phyloP scores from a whole-genome alignment of 2,329 filamentous ascomycete genomes.

The Onygenales sp. region DNA sequence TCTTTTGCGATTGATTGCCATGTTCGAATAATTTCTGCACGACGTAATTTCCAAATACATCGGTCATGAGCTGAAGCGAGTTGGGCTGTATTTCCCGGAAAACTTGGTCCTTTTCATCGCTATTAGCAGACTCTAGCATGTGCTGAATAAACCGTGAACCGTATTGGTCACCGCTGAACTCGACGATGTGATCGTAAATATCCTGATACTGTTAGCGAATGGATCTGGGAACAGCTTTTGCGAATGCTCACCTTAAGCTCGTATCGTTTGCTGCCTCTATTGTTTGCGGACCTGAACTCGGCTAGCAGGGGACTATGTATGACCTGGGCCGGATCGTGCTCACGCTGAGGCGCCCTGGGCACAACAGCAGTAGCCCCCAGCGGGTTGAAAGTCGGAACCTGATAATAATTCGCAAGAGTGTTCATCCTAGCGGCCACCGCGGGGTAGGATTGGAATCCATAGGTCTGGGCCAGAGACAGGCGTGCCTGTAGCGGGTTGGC shows the following conservation, averaged over 20 bases:
- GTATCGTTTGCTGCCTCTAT: constrained; percentile 58
- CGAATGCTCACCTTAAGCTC: constrained; percentile 57
- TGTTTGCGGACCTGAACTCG: constrained; percentile 64
- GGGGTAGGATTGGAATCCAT: constrained; percentile 24
- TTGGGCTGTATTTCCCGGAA: constrained; percentile 83
- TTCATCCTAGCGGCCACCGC: constrained; percentile 19
- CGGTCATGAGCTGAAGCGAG: constrained; percentile 80
- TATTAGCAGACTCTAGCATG: constrained; percentile 85
- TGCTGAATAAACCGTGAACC: constrained; percentile 92
- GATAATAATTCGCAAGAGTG: constrained; percentile 28
- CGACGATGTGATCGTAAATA: constrained; percentile 77
- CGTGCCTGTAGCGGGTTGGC: constrained; percentile 20
- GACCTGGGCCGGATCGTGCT: constrained; percentile 51
- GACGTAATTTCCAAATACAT: constrained; percentile 97
- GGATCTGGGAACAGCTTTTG: neutral
- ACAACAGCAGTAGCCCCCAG: constrained; percentile 23
- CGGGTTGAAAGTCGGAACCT: constrained; percentile 21
- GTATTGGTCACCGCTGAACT: constrained; percentile 92
- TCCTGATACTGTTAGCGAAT: constrained; percentile 40
- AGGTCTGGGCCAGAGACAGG: constrained; percentile 18
- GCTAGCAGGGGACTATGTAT: constrained; percentile 65
- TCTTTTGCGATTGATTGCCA: constrained; percentile 89
- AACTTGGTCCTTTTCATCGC: constrained; percentile 86
- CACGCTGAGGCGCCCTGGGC: constrained; percentile 39
- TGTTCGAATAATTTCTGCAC: constrained; percentile 98